Base-by-base conservation (phyloP, 2,329 filamentous ascomycete genomes). In the Trichoderma sp. region DNA sequence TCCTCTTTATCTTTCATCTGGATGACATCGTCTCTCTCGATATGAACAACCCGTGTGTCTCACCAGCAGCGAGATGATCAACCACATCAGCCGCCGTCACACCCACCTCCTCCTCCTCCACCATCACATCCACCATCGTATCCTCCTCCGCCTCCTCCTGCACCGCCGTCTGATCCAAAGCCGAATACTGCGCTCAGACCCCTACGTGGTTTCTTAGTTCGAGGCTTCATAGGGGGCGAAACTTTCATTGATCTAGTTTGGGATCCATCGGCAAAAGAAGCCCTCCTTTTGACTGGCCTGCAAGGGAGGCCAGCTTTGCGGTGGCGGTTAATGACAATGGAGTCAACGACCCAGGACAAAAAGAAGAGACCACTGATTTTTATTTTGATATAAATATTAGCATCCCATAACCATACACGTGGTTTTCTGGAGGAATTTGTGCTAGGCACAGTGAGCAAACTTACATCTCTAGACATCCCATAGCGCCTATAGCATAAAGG, bases 271-370 rank as follows among this genome's bases (percentile, higher is more conserved):
- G 57, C 28, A 21, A 60, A 14, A 3, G 57, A 60, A 34, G 11
- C 30, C 30, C 53, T 63, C 7, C 70, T 26, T 34, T 62, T 56
- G 34, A 76, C 63, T 8, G 83, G 81, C 73, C 74, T 80, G 75
- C 77, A 80, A 75, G 82, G 83, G 6, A 84, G 79, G 21, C 84
- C 84, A 11, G 80, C 80, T 56, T 78, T 78, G 71, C 85, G 84
- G 74, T 87, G 85, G 15, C 82, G 81, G 75, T 83, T 79, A 14
- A 86, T 78, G 71, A 80, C 79, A 8, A 85, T 76, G 72, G 80
- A 76, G 75, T 84, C 81, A 6, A 85, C 79, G 14, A 81, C 73
- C 21, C 86, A 81, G 43, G 83, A 79, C 67, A 81, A 77, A 64
- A 83, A 65, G 74, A 83, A 85, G 61, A 86, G 81, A 4, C 83